Evolutionary conservation across 108 stramenopile genomes (phyloP), one percentile per base, ranked within the genome.

Genomic region (Cyclostephanos invisitatus): DNA sequence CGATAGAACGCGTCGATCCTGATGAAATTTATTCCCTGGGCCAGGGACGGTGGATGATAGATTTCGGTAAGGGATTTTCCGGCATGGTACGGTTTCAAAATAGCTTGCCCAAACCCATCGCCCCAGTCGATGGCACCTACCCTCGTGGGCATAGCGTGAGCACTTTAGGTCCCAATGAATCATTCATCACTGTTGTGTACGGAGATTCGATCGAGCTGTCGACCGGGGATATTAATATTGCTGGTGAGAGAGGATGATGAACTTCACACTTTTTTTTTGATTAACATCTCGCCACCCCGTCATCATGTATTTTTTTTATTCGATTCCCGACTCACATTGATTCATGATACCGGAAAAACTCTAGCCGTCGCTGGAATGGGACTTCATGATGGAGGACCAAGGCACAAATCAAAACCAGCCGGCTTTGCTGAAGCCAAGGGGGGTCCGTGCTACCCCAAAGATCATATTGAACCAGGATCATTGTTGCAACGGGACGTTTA

Each of bases 51-150:
- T 84, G 83, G 83, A 75, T 84, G 74, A 56, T 81, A 40, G 83
- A 84, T 59, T 84, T 84, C 42, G 83, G 83, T 6, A 80, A 67
- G 60, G 75, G 64, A 10, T 67, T 81, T 47, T 84, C 83, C n/a
- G 83, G 83, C 35, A 62, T 81, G 70, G 40, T 84, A 10, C 70
- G 80, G 20, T 84, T 84, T 55, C 75, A 73, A 12, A 51, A 72
- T 15, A 80, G 83, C 12, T 44, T 84, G 14, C 80, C 83, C 8
- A 65, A 61, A 21, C 83, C 83, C 6, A 81, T 80, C 48, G 71
- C 77, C 5, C 83, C 83, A 29, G 14, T 25, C 14, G 27, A 46
- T 17, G 70, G 64, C 14, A 44, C 55, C 9, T 81, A 81, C 54
- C 80, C 80, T 20, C 62, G 69, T 7, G 80, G 72, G 14, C 80